Evolutionary conservation across 2,329 filamentous ascomycete species (phyloP).

Genomic region (Phyllosticta citriasiana): DNA sequence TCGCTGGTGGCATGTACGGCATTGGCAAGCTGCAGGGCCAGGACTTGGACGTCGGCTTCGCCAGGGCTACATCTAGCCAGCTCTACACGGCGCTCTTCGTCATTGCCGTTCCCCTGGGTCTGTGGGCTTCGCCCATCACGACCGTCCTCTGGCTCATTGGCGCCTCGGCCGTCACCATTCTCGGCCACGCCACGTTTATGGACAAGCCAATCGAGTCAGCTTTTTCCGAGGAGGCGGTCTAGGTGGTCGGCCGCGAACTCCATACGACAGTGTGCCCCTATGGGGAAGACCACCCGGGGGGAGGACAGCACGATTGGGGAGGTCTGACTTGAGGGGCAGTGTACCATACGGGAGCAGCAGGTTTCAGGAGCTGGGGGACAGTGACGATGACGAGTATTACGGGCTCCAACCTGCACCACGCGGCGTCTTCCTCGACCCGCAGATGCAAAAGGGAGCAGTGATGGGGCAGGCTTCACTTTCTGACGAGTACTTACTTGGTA

Average conservation of each 20-base stretch:
- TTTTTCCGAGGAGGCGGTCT: slow-evolving; percentile 99
- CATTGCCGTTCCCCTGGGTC: slow-evolving; percentile 71
- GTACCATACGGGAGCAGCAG: slow-evolving; percentile 25
- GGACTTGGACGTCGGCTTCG: slow-evolving; percentile 76
- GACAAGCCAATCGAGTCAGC: slow-evolving; percentile 99
- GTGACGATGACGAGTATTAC: slow-evolving; percentile 33
- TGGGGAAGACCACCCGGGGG: slow-evolving; percentile 99
- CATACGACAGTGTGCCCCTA: slow-evolving; percentile 67
- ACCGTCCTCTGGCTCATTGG: slow-evolving; percentile 93
- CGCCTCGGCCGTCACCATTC: slow-evolving; percentile 83
- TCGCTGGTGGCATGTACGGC: slow-evolving; percentile 76
- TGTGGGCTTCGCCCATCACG: slow-evolving; percentile 74
- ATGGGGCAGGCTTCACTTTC: slow-evolving; percentile 26
- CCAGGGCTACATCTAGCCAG: slow-evolving; percentile 80
- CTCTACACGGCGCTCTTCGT: slow-evolving; percentile 83
- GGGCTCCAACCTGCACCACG: slow-evolving; percentile 15
- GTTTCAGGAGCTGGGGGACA: slow-evolving; percentile 56
- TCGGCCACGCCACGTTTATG: slow-evolving; percentile 91
- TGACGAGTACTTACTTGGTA: slow-evolving; percentile 29
- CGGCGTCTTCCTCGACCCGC: slow-evolving; percentile 34
- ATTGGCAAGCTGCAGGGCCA: slow-evolving; percentile 84
- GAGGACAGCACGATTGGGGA: slow-evolving; percentile 41
- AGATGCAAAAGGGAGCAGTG: slow-evolving; percentile 18
- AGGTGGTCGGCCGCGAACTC: slow-evolving; percentile 99
- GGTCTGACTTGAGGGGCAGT: not conserved